phyloP scores from a whole-genome alignment of 2,329 filamentous ascomycete species.

The Scytalidium sp. region DNA sequence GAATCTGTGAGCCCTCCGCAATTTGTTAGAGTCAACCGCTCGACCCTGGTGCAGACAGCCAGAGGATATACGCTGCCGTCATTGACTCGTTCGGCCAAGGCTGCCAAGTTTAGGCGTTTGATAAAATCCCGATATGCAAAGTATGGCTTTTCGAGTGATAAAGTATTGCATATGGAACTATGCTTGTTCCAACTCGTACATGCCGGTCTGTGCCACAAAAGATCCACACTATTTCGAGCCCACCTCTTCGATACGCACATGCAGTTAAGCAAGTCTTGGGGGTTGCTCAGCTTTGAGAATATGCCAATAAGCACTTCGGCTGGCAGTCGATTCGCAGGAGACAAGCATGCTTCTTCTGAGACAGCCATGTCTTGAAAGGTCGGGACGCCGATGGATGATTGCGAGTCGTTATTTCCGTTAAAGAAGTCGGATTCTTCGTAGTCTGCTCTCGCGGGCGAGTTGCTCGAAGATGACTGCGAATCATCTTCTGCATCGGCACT shows the following conservation, averaged over 20 bases:
- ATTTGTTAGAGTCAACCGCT: conserved; percentile 88
- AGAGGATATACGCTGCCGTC: conserved; percentile 87
- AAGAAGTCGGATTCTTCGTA: conserved; percentile 96
- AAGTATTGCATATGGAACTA: conserved; percentile 74
- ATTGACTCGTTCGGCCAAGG: conserved; percentile 70
- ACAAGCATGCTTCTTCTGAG: conserved; percentile 63
- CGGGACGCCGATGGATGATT: conserved; percentile 83
- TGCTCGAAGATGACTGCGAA: conserved; percentile 52
- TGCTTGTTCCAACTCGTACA: conserved; percentile 87
- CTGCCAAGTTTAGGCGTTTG: conserved; percentile 85
- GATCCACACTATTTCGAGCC: conserved; percentile 87
- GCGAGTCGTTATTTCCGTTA: conserved; percentile 83
- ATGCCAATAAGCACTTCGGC: conserved; percentile 94
- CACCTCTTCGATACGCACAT: conserved; percentile 95
- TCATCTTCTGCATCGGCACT: conserved; percentile 26
- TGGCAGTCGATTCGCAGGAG: conserved; percentile 82
- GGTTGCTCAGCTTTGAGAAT: conserved; percentile 76
- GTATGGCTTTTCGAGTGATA: conserved; percentile 69
- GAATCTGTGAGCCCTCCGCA: conserved; percentile 82
- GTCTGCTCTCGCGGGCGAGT: conserved; percentile 71
- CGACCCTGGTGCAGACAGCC: conserved; percentile 81
- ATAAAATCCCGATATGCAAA: conserved; percentile 90
- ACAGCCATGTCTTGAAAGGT: conserved; percentile 73
- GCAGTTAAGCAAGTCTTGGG: conserved; percentile 77
- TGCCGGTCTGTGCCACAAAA: conserved; percentile 90